Evolutionary conservation across 306 rosid genomes (phyloP).

Genomic region (Cucumis sativus): Cucumber_9930_V3 NC_026655.2:18984501-18985000

Average conservation of each 20-base stretch:
- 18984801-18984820: neutral
- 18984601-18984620: too few species aligned
- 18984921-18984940: slow-evolving; percentile 20
- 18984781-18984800: neutral
- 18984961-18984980: slow-evolving; percentile 39
- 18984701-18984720: neutral
- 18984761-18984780: neutral
- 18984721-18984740: neutral
- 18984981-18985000: neutral
- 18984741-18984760: neutral
- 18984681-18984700: neutral
- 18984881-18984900: slow-evolving; percentile 42
- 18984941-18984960: slow-evolving; percentile 8
- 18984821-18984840: slow-evolving; percentile 3
- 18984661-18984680: neutral
- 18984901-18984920: slow-evolving; percentile 31
- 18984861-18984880: neutral
- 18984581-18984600: too few species aligned
- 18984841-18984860: neutral
- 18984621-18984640: too few species aligned
- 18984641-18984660: too few species aligned
- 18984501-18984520: neutral
- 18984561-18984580: neutral
- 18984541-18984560: neutral
- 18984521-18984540: neutral